These are phyloP conservation scores for Butyriboletus appendiculatus DNA, from an alignment of 1,284 basidiomycete genomes.

Conservation along the genomic window DNA sequence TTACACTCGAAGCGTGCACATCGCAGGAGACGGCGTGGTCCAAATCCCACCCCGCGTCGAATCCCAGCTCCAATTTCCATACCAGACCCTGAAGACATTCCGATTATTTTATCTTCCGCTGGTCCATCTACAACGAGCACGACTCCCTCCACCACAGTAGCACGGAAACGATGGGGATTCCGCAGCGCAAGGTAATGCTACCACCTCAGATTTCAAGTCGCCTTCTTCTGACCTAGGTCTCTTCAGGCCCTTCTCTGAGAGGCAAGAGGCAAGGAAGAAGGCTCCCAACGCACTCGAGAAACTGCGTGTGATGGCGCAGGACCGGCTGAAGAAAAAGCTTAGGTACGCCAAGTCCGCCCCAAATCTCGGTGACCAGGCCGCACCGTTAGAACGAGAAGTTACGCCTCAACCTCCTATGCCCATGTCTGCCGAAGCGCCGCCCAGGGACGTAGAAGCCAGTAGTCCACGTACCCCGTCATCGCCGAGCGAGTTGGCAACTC, in stretches of 20 bases:
- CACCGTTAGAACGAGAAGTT: background rate
- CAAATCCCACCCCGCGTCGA: background rate
- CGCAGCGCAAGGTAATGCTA: slow-evolving; percentile 19
- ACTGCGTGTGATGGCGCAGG: slow-evolving; percentile 17
- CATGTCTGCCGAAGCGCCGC: background rate
- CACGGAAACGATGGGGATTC: slow-evolving; percentile 19
- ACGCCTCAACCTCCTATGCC: background rate
- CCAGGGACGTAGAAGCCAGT: background rate
- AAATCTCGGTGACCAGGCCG: slow-evolving; percentile 18
- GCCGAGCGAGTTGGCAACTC: background rate
- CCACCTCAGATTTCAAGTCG: background rate
- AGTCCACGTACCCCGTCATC: background rate
- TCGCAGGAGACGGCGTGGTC: slow-evolving; percentile 17
- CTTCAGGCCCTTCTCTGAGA: slow-evolving; percentile 14
- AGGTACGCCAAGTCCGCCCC: slow-evolving; percentile 30
- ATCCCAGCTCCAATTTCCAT: slow-evolving; percentile 16
- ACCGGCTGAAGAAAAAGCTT: slow-evolving; percentile 23
- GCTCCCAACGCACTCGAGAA: slow-evolving; percentile 2
- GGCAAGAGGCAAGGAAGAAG: slow-evolving; percentile 8
- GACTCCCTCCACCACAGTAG: background rate
- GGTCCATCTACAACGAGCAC: slow-evolving; percentile 1
- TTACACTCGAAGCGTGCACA: slow-evolving; percentile 22
- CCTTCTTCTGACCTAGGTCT: background rate
- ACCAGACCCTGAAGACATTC: slow-evolving; percentile 1
- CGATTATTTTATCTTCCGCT: background rate